Conservation (phyloP, 768 basidiomycete species). For the Floccularia luteovirens region DNA sequence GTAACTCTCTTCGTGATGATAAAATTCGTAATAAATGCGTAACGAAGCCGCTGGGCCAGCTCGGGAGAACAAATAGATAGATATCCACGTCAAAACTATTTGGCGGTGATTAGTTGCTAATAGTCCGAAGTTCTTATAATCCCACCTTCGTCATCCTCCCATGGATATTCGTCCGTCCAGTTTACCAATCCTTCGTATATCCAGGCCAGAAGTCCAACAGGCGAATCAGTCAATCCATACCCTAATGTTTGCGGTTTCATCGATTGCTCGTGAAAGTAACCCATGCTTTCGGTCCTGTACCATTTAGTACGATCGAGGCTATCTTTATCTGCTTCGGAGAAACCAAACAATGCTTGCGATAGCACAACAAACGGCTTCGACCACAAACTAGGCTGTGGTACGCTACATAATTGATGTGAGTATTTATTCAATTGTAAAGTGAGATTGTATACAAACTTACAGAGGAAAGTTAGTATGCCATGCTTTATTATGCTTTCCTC, state of each 20-base stretch:
- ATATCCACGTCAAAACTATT: slow-evolving; percentile 51
- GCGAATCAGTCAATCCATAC: slow-evolving; percentile 49
- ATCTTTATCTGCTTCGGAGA: slow-evolving; percentile 23
- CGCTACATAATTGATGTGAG: no score
- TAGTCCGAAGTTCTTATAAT: not conserved
- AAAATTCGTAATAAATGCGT: slow-evolving; percentile 51
- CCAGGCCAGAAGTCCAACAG: slow-evolving; percentile 45
- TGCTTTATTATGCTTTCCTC: not conserved
- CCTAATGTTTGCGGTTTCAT: slow-evolving; percentile 48
- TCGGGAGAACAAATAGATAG: slow-evolving; percentile 51
- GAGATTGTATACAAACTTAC: no score
- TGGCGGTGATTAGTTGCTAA: slow-evolving; percentile 7
- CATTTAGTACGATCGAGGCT: slow-evolving; percentile 19
- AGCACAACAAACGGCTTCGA: no score
- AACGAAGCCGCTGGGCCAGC: slow-evolving; percentile 50
- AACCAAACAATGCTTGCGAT: slow-evolving; percentile 17
- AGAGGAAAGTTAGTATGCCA: slow-evolving; percentile 1
- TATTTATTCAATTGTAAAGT: no score
- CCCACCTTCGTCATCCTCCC: slow-evolving; percentile 49
- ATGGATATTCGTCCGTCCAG: slow-evolving; percentile 43
- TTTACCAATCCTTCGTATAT: slow-evolving; percentile 40
- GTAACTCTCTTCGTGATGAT: slow-evolving; percentile 7
- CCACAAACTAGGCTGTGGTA: no score
- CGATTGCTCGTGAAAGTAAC: slow-evolving; percentile 31
- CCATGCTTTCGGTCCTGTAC: slow-evolving; percentile 20